phyloP scores from a whole-genome alignment of 805 yeast species.

The Candida insectorum region DNA sequence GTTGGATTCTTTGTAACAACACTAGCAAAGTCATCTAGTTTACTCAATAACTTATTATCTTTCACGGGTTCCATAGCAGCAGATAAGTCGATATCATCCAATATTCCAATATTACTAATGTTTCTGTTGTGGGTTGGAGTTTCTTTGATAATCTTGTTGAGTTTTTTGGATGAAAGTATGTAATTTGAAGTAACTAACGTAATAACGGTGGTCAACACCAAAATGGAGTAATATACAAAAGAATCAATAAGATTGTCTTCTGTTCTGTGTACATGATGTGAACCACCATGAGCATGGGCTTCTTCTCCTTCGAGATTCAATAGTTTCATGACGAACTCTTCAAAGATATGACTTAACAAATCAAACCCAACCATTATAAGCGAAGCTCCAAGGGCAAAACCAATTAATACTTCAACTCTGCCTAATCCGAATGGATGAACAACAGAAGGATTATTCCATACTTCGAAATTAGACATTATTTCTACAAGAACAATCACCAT shows the following conservation, averaged over 20 bases:
- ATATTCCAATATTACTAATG: conserved; percentile 11
- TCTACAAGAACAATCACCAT: conserved; percentile 67
- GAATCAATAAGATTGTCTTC: conserved; percentile 17
- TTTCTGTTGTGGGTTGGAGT: conserved; percentile 15
- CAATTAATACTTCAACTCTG: conserved; percentile 82
- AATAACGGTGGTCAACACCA: conserved; percentile 19
- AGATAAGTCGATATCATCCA: conserved; percentile 9
- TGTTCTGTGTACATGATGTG: conserved; percentile 39
- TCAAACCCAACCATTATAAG: conserved; percentile 90
- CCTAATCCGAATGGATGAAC: conserved; percentile 91
- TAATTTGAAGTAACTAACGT: conserved; percentile 34
- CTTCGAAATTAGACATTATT: conserved; percentile 85
- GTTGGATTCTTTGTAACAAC: conserved; percentile 37
- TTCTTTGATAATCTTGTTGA: conserved; percentile 29
- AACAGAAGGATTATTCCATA: conserved; percentile 80
- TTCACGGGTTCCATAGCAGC: neutral
- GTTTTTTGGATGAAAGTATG: conserved; percentile 30
- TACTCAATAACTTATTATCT: conserved; percentile 6
- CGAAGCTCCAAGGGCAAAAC: conserved; percentile 82
- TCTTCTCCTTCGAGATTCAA: conserved; percentile 20
- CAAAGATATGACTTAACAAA: conserved; percentile 79
- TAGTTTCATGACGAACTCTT: conserved; percentile 56
- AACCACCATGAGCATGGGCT: conserved; percentile 28
- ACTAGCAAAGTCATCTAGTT: conserved; percentile 10
- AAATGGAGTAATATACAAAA: conserved; percentile 24